Conservation (phyloP, 2,329 filamentous ascomycete genomes). For the Alternaria metachromatica region DNA sequence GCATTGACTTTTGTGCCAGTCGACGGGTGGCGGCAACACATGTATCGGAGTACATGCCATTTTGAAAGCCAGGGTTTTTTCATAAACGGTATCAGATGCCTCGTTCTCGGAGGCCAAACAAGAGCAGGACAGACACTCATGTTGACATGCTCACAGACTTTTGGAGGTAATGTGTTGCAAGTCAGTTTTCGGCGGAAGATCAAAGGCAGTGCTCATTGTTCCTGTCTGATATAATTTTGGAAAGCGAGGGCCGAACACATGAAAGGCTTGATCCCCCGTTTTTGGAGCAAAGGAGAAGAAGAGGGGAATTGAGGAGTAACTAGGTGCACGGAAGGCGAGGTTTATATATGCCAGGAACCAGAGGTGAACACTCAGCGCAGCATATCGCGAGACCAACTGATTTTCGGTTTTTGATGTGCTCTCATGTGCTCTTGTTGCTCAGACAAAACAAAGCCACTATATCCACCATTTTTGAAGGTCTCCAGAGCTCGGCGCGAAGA, state of each 20-base stretch:
- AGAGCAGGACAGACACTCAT: neutral
- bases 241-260: neutral
- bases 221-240: fast-evolving
- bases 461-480: too few species aligned
- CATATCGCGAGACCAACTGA: too few species aligned
- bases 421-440: neutral
- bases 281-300: neutral
- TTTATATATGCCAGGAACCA: neutral
- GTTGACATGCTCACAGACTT: neutral
- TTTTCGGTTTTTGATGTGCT: neutral
- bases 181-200: neutral
- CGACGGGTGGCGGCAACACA: too few species aligned
- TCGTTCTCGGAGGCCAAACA: neutral
- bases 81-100: too few species aligned
- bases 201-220: neutral
- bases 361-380: neutral
- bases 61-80: too few species aligned
- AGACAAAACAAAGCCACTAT: neutral
- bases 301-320: neutral
- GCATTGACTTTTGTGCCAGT: too few species aligned
- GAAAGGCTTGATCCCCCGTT: neutral
- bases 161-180: neutral
- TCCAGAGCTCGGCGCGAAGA: too few species aligned
- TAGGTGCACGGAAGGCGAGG: neutral
- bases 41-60: too few species aligned